A percentile compares a stretch with the other conserved stretches of the same genome.
Conservation (phyloP, 768 basidiomycete species). For the Amanita subjunquillea region DNA sequence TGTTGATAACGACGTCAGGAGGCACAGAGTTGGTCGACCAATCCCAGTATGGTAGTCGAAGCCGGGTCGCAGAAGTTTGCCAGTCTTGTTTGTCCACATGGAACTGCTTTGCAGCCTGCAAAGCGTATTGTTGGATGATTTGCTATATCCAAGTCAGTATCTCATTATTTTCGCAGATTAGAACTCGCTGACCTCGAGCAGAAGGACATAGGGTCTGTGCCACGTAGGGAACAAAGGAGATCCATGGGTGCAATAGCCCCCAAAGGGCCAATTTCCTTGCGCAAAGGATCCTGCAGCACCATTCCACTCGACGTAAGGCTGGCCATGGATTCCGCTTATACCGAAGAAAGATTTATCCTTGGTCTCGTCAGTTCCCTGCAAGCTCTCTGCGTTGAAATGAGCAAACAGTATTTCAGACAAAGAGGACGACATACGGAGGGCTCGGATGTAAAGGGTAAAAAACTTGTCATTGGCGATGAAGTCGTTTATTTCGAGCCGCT, state of each 20-base stretch:
- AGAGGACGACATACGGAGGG: constrained; percentile 23
- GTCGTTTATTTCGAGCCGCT: constrained; percentile 33
- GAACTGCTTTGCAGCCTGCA: constrained; percentile 31
- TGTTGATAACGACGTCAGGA: constrained; percentile 25
- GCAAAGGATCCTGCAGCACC: constrained; percentile 20
- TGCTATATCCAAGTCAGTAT: constrained; percentile 23
- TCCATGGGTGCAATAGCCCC: constrained; percentile 50
- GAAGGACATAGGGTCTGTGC: constrained; percentile 42
- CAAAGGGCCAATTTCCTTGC: constrained; percentile 14
- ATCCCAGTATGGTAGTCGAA: constrained; percentile 41
- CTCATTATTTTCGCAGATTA: neutral
- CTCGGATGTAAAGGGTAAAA: constrained; percentile 43
- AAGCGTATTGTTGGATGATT: constrained; percentile 30
- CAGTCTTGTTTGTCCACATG: constrained; percentile 18
- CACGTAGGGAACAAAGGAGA: constrained; percentile 44
- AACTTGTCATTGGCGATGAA: constrained; percentile 31
- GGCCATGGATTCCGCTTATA: constrained; percentile 42
- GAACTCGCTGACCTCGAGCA: constrained; percentile 32
- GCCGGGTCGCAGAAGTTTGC: constrained; percentile 20
- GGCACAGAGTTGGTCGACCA: constrained; percentile 32
- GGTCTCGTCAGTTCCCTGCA: constrained; percentile 19
- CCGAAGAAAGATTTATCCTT: constrained; percentile 29
- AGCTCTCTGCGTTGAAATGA: constrained; percentile 15
- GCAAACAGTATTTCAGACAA: neutral
- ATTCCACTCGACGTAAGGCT: constrained; percentile 36